phyloP scores from a whole-genome alignment of 495 filamentous ascomycete genomes.

The Peziza echinospora region DNA sequence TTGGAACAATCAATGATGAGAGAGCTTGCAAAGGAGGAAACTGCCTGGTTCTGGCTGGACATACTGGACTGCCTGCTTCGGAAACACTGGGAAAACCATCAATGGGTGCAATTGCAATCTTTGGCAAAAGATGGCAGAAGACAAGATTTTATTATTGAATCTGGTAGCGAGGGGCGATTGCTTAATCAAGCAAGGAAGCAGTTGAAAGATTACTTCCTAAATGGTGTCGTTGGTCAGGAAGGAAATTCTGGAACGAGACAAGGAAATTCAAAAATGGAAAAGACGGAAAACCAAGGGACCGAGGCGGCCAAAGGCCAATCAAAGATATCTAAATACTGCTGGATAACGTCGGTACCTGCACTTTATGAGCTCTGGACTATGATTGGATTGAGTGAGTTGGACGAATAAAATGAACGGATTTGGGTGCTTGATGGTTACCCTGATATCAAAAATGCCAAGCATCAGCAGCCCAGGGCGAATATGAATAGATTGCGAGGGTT shows the following conservation, averaged over 20 bases:
- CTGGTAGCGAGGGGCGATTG: background rate
- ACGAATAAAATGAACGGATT: background rate
- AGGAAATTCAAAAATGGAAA: too few species aligned
- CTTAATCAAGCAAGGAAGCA: constrained; percentile 3
- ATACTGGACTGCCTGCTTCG: constrained; percentile 5
- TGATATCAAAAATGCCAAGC: too few species aligned
- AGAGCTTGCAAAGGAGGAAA: constrained; percentile 4
- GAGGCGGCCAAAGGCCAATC: too few species aligned
- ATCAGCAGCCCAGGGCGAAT: too few species aligned
- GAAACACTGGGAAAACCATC: background rate
- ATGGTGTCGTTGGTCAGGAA: constrained; percentile 1
- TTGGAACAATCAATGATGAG: too few species aligned
- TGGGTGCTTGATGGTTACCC: too few species aligned
- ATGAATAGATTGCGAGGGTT: too few species aligned
- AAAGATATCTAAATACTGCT: too few species aligned
- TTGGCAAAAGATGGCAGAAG: too few species aligned
- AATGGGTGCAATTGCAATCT: too few species aligned
- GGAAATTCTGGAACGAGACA: background rate
- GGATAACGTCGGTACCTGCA: background rate
- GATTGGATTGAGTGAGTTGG: background rate
- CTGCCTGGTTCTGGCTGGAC: constrained; percentile 13
- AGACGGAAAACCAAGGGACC: background rate
- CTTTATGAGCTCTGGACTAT: background rate
- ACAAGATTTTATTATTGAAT: too few species aligned
- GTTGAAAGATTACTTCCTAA: constrained; percentile 4